Percentiles rank a stretch among this genome's conserved stretches.
Evolutionary conservation across 257 asterid genomes (phyloP).

Genomic region (Solanum lycopersicoides): DNA sequence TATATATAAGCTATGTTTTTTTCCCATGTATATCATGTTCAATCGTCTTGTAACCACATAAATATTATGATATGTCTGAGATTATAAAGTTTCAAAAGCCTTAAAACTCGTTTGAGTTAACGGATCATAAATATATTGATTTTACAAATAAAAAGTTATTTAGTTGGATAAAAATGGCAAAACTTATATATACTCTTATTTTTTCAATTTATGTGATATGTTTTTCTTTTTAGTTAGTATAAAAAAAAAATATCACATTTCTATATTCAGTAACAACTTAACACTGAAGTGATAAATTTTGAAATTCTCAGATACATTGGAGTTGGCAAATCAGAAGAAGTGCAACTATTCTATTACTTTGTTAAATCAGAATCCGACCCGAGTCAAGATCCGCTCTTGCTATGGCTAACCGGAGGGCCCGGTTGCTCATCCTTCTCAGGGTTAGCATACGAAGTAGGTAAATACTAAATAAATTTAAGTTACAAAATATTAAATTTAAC

Average conservation of each 20-base stretch:
- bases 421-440: constrained; percentile 20
- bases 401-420: constrained; percentile 16
- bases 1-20: no score
- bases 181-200: no score
- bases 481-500: background rate
- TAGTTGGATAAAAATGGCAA: no score
- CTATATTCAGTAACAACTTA: no score
- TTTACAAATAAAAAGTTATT: no score
- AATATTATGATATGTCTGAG: no score
- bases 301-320: constrained; percentile 5
- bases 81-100: background rate
- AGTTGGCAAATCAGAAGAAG: background rate
- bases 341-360: constrained; percentile 14
- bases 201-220: no score
- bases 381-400: constrained; percentile 5
- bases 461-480: background rate
- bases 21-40: background rate
- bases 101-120: no score
- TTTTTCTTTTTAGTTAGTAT: no score
- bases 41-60: background rate
- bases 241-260: no score
- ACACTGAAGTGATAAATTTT: background rate
- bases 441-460: constrained; percentile 7
- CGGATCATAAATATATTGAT: no score
- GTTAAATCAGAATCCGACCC: constrained; percentile 18